Evolutionary conservation across 495 filamentous ascomycete genomes (phyloP), one percentile per base, ranked within the genome.

Genomic region (Saxophila tyrrhenica): DNA sequence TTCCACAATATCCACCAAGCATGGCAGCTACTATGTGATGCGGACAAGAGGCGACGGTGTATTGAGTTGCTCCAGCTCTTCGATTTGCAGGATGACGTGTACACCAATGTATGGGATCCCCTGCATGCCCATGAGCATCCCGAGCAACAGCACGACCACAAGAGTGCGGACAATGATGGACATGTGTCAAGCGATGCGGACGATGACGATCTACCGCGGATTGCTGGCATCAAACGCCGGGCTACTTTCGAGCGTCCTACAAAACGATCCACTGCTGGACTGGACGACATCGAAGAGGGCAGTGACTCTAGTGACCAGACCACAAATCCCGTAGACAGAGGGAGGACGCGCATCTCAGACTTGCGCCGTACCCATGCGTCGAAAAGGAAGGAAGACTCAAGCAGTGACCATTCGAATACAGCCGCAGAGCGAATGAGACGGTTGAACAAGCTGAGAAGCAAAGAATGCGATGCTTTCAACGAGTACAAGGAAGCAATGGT

Each of bases 181-280:
- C 42, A 61, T 24, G 21, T 57, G 0, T 57, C 58, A 11, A 61
- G 58, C 50, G 58, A 61, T 51, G 54, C 49, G 11, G 58, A 61
- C 24, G 58, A 57, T 9, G 54, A 61, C 32, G 55, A 52, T n/a
- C 46, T 61, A 23, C 55, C 58, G 1, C 48, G 51, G 3, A 25
- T 60, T 21, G 25, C 48, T 10, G 53, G 53, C 0, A 16, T 52
- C 10, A 23, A 7, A 16, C 24, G 54, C 32, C 29, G 58, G 17
- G 39, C 25, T 22, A 60, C 58, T 25, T 50, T 50, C 48, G 48
- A 50, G 3, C 24, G 20, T n/a, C 25, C 29, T 9, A n/a, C 24
- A 3, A 39, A 50, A 22, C 45, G 45, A 48, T 23, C 45, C 9
- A 25, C 41, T 44, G 29, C 7, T 13, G 41, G 41, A 7, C n/a